Base-by-base conservation (phyloP, 1,284 basidiomycete species). In the Apiotrichum mycotoxinovorans region DNA sequence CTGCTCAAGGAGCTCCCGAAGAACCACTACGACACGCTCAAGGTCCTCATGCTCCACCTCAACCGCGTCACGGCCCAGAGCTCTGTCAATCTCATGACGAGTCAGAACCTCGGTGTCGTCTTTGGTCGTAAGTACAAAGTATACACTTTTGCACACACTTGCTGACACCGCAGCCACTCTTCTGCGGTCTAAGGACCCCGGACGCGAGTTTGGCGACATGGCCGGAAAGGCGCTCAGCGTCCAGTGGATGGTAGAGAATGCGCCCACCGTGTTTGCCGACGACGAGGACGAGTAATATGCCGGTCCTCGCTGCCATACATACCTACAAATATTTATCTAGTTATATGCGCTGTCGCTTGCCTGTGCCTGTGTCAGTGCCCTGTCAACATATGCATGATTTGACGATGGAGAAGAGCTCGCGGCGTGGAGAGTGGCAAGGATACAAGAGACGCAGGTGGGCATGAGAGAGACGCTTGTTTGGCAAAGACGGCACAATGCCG, bases 71-170 rank as follows among this genome's bases (percentile, higher is more conserved):
- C 85, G 67, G 80, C 85, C 56, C 80, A 81, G 38, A 84, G 83
- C 56, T 84, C 86, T 25, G 80, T 81, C 58, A 99, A 98, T 75
- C 81, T 93, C 52, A 98, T 99, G 96, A 92, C 86, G 50, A 87
- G 91, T 4, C 84, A 92, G 62, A 99, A 98, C 69, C 79, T 99
- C 22, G 96, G 96, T n/a, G 92, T 98, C n/a, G 93, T 99, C 42
- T 98, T 98, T 79, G 96, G 96, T 65, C 95, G 93, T 97, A 76
- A 80, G 92, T 87, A 12, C 20, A 26, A n/a, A 34, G 25, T 8
- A 9, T 20, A 5, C 25, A 10, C 7, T 17, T 27, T 23, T 5
- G 41, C n/a, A 12, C 14, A 37, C 54, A 53, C 12, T 49, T 43
- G 15, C 2, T n/a, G n/a, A n/a, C n/a, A n/a, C n/a, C n/a, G n/a